Base-by-base conservation (phyloP, 2,329 filamentous ascomycete species). In the Macrophomina pseudophaseolina region DNA sequence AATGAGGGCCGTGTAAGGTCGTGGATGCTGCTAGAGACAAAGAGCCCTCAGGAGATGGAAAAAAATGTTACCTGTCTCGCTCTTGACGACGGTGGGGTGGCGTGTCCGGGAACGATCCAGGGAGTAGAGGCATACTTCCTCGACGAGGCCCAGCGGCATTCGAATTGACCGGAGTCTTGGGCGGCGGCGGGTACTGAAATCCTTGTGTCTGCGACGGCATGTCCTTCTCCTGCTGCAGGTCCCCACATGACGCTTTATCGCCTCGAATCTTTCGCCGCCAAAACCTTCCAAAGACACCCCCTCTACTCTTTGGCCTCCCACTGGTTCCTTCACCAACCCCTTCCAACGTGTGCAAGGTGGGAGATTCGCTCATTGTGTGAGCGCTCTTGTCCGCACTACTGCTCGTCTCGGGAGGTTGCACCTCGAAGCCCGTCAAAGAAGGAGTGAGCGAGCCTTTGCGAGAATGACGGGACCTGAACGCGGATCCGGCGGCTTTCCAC, bases 371-470 rank as follows among this genome's bases (percentile, higher is more conserved):
- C 42, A 38, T 62, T 9, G 58, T 62, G 18, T 62, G 58, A 38
- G 58, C 58, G 14, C 58, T 62, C 58, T 62, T 62, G 30, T 62
- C 58, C n/a, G 58, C 58, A 38, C 49, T 64, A 38, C 46, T 64
- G 48, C 49, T 52, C 7, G 60, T 53, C 32, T 64, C 60, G 33
- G 60, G 46, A 14, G 60, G 60, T n/a, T 64, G 46, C 11, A 64
- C 63, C 23, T 53, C 52, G 30, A 54, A 56, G 9, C 40, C 63
- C 18, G 51, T 48, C n/a, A 46, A 28, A n/a, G 65, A 49, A 11
- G 65, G 54, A 33, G 65, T 66, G 18, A 66, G 65, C n/a, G 54
- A 66, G 14, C 65, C 65, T 48, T 66, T 66, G 14, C 65, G 64
- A 35, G 46, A 51, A 32, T 66, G 54, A 6, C 65, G 38, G 18